Evolutionary conservation across 164 flowering plant species (phyloP).

Genomic region (Houttuynia cordata): DNA sequence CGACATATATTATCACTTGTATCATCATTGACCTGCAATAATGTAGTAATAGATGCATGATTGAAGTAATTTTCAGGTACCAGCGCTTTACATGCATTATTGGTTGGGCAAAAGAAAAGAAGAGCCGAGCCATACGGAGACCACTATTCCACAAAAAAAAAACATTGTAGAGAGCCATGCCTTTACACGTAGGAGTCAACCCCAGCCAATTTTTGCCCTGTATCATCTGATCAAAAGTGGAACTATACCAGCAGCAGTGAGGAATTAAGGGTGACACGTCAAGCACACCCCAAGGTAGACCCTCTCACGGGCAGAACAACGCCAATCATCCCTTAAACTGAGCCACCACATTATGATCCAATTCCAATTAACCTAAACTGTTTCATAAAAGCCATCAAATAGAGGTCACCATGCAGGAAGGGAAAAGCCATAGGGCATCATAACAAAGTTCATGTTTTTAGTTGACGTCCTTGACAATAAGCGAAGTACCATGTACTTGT

Average conservation of each 20-base stretch:
- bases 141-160: no score
- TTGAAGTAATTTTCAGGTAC: background rate
- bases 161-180: background rate
- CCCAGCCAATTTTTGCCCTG: background rate
- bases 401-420: background rate
- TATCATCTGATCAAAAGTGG: background rate
- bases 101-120: background rate
- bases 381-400: background rate
- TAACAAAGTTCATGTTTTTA: background rate
- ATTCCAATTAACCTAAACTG: conserved; percentile 23
- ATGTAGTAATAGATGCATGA: background rate
- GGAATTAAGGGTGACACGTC: background rate
- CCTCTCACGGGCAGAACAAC: background rate
- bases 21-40: no score
- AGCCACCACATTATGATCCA: conserved; percentile 6
- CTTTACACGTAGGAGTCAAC: background rate
- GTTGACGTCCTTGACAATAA: background rate
- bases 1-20: no score
- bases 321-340: background rate
- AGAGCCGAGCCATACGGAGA: no score
- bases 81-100: background rate
- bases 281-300: background rate
- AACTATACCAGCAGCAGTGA: background rate
- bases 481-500: background rate
- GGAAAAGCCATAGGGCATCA: background rate